These are phyloP conservation scores for Syzygium aromaticum DNA, from an alignment of 345 rosid genomes.

Conservation along the genomic window DNA sequence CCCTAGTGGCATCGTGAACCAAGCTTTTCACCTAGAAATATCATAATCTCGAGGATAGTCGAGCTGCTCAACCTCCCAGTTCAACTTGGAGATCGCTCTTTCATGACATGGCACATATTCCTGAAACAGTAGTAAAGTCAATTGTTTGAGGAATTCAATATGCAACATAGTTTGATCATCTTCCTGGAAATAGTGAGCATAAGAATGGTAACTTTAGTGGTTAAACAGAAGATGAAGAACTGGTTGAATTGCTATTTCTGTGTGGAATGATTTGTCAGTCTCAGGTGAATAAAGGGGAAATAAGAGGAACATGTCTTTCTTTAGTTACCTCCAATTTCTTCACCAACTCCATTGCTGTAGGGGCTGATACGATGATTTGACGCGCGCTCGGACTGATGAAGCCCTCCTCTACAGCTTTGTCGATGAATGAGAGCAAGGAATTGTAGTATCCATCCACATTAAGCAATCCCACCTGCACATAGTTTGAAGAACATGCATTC, in stretches of 20 bases:
- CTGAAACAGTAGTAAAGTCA: constrained; percentile 18
- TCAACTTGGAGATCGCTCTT: constrained; percentile 67
- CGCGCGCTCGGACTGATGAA: constrained; percentile 81
- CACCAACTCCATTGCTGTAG: constrained; percentile 79
- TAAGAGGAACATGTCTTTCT: background rate
- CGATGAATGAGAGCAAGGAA: constrained; percentile 86
- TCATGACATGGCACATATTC: constrained; percentile 90
- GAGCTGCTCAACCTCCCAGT: constrained; percentile 84
- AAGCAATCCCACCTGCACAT: constrained; percentile 78
- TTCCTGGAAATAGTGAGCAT: background rate
- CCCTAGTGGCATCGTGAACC: background rate
- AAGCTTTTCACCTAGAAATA: constrained; percentile 25
- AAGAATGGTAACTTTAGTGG: background rate
- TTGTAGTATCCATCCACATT: constrained; percentile 99
- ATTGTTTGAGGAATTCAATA: background rate
- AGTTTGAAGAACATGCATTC: background rate
- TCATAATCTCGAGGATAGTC: constrained; percentile 47
- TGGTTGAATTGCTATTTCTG: background rate
- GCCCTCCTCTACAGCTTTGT: constrained; percentile 98
- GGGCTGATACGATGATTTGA: constrained; percentile 81
- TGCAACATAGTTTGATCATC: background rate
- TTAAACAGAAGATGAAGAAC: background rate
- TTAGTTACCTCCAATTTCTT: constrained; percentile 74
- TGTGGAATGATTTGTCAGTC: background rate
- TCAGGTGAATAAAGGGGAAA: background rate